Percentiles rank a stretch among this genome's conserved stretches.
Evolutionary conservation across 2,329 filamentous ascomycete species (phyloP).

Genomic region (Cladosporium velox): DNA sequence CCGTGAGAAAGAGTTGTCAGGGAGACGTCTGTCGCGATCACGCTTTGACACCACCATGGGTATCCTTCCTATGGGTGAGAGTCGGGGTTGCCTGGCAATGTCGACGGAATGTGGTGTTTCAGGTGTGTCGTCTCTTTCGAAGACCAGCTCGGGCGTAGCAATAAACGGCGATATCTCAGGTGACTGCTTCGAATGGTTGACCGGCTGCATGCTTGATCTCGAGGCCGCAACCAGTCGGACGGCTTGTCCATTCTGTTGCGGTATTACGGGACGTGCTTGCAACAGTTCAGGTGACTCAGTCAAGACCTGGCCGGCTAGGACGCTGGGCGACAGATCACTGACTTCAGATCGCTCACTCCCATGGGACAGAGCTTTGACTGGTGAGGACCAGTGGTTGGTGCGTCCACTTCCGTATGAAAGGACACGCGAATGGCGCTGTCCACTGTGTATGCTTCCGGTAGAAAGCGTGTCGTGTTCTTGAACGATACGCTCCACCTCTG

Average conservation of each 20-base stretch:
- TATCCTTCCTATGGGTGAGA: slow-evolving; percentile 82
- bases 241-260: slow-evolving; percentile 27
- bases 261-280: slow-evolving; percentile 26
- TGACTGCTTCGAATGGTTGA: neutral
- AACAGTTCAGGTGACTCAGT: slow-evolving; percentile 32
- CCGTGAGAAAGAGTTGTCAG: slow-evolving; percentile 80
- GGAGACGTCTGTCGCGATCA: slow-evolving; percentile 64
- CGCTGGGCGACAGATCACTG: slow-evolving; percentile 25
- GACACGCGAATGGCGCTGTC: slow-evolving; percentile 29
- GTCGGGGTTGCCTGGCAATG: slow-evolving; percentile 42
- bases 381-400: slow-evolving; percentile 32
- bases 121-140: slow-evolving; percentile 34
- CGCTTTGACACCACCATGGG: slow-evolving; percentile 73
- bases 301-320: slow-evolving; percentile 29
- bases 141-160: slow-evolving; percentile 20
- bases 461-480: slow-evolving; percentile 40
- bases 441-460: slow-evolving; percentile 23
- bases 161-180: slow-evolving; percentile 1
- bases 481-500: slow-evolving; percentile 48
- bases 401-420: slow-evolving; percentile 27
- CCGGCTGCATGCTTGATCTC: too few relatives aligned
- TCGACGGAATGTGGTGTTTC: slow-evolving; percentile 27
- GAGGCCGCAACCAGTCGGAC: slow-evolving; percentile 23
- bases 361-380: slow-evolving; percentile 22
- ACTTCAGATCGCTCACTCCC: slow-evolving; percentile 21